phyloP scores from a whole-genome alignment of 441 rosid genomes.

The Melastoma candidum region DNA sequence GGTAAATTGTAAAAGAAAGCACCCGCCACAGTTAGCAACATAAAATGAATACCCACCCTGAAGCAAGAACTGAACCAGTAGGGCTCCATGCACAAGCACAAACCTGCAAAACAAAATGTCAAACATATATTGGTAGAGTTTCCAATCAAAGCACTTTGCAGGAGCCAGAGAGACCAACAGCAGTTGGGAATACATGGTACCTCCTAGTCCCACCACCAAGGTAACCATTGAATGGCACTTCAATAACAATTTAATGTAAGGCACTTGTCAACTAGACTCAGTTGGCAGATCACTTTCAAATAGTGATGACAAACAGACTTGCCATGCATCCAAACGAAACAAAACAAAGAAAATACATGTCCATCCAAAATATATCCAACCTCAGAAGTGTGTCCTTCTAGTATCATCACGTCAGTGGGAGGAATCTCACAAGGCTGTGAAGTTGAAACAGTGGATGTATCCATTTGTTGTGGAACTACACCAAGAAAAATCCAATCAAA shows the following conservation, averaged over 20 bases:
- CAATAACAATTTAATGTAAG: neutral
- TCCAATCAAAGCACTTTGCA: no score
- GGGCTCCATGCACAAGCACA: constrained; percentile 99
- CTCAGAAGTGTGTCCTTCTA: constrained; percentile 98
- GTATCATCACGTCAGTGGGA: constrained; percentile 71
- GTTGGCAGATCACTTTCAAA: no score
- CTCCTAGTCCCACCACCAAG: no score
- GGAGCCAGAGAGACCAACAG: no score
- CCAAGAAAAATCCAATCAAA: constrained; percentile 5
- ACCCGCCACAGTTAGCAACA: neutral
- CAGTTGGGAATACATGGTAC: no score
- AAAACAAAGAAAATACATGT: neutral
- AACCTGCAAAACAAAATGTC: constrained; percentile 39
- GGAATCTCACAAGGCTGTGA: constrained; percentile 67
- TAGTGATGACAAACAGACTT: no score
- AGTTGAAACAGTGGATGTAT: constrained; percentile 37
- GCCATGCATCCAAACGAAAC: neutral
- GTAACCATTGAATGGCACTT: no score
- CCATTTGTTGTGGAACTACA: constrained; percentile 74
- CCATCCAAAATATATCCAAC: constrained; percentile 27
- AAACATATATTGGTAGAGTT: neutral
- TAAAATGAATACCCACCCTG: constrained; percentile 54
- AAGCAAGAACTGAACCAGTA: constrained; percentile 92
- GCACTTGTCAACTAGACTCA: no score
- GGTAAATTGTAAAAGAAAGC: no score